Base-by-base conservation (phyloP, 2,329 filamentous ascomycete genomes). In the Monilinia fructicola region DNA sequence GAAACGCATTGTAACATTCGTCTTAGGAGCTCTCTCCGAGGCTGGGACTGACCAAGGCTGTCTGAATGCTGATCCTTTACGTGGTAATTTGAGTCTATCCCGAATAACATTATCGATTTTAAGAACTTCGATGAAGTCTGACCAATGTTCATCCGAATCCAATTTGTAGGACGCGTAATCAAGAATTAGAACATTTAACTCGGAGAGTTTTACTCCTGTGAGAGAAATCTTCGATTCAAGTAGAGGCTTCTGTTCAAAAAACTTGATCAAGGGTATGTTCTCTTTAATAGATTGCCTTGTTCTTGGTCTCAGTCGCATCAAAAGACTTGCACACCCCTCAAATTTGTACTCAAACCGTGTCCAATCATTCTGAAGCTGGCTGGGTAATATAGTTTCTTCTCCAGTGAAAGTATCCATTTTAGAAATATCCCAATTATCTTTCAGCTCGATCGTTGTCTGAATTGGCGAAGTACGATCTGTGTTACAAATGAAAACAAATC, bases 401-500 rank as follows among this genome's bases (percentile, higher is more conserved):
- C 75, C 75, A 1, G 70, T 71, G 6, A 77, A 70, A 6, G 76
- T 76, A 16, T 76, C 74, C 50, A 77, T 53, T 4, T 71, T 60
- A 16, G 69, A 68, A n/a, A 76, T 66, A 5, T 72, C 63, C 75
- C 75, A 77, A 10, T 48, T 28, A 1, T 75, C 75, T 26, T 71
- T 73, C 28, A 77, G 61, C 5, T 68, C 61, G 0, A 77, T 66
- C 6, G 53, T 64, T n/a, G 72, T 72, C 26, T 71, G 66, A 9
- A 70, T 59, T 0, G 71, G 63, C 2, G 67, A 69, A 14, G 61
- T 69, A 3, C 74, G 71, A 44, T 77, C 73, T 16, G 71, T 74
- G 38, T 77, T 77, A 67, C 75, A 76, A 62, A 76, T 71, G 60
- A 77, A 77, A 2, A 76, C 64, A 48, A 73, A 77, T 10, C 71